These are phyloP conservation scores for Globisporangium okanoganense DNA, from an alignment of 352 stramenopile species.

Conservation along the genomic window DNA sequence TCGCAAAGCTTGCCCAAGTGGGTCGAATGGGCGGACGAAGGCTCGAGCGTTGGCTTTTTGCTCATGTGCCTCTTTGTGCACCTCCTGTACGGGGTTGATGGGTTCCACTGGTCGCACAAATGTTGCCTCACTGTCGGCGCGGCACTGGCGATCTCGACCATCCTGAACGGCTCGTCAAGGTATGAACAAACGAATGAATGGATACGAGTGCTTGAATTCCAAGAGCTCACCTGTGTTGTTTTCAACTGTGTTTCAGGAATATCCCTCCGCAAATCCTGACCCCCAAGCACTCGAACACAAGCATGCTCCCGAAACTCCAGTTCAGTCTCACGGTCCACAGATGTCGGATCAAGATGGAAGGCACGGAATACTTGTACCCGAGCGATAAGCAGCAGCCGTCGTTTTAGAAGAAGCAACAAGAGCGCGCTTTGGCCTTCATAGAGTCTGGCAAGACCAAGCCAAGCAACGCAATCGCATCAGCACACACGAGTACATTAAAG, in stretches of 20 bases:
- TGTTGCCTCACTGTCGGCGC: constrained; percentile 79
- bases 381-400: constrained; percentile 12
- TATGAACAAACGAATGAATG: neutral
- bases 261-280: constrained; percentile 29
- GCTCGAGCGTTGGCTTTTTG: constrained; percentile 73
- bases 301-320: constrained; percentile 68
- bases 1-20: constrained; percentile 53
- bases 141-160: constrained; percentile 76
- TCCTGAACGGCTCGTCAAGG: constrained; percentile 62
- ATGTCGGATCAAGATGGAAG: constrained; percentile 78
- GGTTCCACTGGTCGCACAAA: constrained; percentile 85
- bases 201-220: neutral
- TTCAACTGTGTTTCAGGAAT: constrained; percentile 10
- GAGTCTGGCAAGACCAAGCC: neutral
- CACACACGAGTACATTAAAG: neutral
- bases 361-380: constrained; percentile 65
- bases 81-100: constrained; percentile 76
- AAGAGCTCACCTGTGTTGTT: constrained; percentile 6
- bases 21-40: constrained; percentile 74
- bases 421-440: neutral
- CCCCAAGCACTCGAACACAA: constrained; percentile 44
- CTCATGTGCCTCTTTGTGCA: constrained; percentile 85
- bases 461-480: neutral
- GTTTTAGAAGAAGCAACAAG: neutral
- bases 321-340: constrained; percentile 79